These are phyloP conservation scores for Mucor ambiguus DNA, from an alignment of 371 early-diverging fungal genomes.

Conservation along the genomic window DNA sequence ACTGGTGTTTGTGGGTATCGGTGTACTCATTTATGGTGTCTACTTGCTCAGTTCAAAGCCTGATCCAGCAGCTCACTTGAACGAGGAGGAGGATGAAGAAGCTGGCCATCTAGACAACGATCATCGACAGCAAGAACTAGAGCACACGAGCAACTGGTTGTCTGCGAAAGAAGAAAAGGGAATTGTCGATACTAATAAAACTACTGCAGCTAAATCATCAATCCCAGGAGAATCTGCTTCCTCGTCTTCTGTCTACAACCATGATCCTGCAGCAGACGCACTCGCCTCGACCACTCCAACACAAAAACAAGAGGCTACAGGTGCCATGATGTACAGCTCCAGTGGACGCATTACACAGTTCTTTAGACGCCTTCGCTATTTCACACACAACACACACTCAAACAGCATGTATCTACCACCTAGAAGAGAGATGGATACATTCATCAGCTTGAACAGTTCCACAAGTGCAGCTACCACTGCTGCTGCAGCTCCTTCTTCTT, in stretches of 20 bases:
- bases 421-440: slow-evolving; percentile 18
- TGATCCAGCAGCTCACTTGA: slow-evolving; percentile 39
- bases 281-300: not conserved
- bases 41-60: slow-evolving; percentile 60
- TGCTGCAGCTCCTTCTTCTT: not conserved
- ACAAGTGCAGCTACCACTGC: not conserved
- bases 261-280: not conserved
- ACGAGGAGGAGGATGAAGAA: slow-evolving; percentile 24
- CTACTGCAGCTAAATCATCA: slow-evolving; percentile 4
- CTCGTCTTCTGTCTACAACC: slow-evolving; percentile 1
- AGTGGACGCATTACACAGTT: not conserved
- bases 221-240: slow-evolving; percentile 5
- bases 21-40: slow-evolving; percentile 59
- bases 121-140: slow-evolving; percentile 7
- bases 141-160: slow-evolving; percentile 22
- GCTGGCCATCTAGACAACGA: not conserved
- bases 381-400: not conserved
- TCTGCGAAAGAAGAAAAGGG: slow-evolving; percentile 39
- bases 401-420: not conserved
- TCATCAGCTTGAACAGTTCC: slow-evolving; percentile 24
- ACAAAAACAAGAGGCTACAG: not conserved
- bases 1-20: slow-evolving; percentile 61
- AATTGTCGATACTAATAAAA: not conserved
- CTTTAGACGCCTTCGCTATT: not conserved
- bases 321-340: not conserved